phyloP scores from a whole-genome alignment of 2,329 filamentous ascomycete genomes.

The Aspergillus pseudonomiae region DNA sequence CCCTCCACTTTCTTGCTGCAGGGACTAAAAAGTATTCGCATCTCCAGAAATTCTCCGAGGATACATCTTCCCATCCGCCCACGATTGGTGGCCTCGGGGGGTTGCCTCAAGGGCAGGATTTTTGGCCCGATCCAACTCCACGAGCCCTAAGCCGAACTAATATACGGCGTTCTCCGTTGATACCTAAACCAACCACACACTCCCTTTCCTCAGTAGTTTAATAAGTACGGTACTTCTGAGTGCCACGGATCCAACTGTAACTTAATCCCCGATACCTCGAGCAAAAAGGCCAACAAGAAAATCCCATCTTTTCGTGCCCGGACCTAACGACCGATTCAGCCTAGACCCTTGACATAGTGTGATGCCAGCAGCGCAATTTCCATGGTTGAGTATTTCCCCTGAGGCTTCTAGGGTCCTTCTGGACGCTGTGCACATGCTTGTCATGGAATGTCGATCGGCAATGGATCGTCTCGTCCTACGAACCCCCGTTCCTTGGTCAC shows the following conservation, averaged over 20 bases:
- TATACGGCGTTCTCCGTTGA: not conserved
- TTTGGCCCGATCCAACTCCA: not conserved
- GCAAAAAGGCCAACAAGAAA: not conserved
- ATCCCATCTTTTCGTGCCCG: not conserved
- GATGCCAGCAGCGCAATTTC: not conserved
- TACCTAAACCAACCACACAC: not conserved
- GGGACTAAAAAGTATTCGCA: not conserved
- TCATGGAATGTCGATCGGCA: conserved; percentile 1
- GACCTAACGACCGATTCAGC: not conserved
- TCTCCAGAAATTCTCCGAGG: not conserved
- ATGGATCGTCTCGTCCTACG: not conserved
- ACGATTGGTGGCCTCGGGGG: not conserved
- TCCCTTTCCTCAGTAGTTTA: not conserved
- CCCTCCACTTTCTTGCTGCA: not conserved
- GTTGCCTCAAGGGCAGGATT: not conserved
- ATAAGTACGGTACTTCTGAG: not conserved
- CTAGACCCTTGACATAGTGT: not conserved
- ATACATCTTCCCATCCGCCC: not conserved
- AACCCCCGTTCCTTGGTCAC: not conserved
- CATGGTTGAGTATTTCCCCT: not conserved
- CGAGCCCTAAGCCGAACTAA: not conserved
- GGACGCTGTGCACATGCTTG: not conserved
- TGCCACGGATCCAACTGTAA: not conserved
- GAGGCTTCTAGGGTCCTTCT: not conserved
- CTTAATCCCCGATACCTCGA: not conserved